Evolutionary conservation across 1,284 basidiomycete species (phyloP).

Genomic region (Austroboletus niveus): DNA sequence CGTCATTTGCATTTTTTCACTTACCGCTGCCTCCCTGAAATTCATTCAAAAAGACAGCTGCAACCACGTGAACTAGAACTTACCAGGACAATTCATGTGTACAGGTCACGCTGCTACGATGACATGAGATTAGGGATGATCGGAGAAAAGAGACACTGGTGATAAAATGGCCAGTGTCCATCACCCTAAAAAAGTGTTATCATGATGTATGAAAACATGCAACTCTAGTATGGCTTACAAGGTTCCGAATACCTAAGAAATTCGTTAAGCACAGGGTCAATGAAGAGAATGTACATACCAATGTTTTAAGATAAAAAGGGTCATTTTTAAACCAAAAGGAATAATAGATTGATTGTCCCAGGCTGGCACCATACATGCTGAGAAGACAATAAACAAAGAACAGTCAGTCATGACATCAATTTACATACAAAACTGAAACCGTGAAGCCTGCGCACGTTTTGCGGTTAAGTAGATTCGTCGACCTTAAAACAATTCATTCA

Average conservation of each 20-base stretch:
- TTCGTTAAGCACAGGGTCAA: not conserved
- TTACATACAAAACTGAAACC: not conserved
- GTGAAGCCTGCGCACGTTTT: not conserved
- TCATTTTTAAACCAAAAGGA: slow-evolving; percentile 11
- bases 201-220: too few species aligned
- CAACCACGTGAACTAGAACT: not conserved
- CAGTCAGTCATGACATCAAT: not conserved
- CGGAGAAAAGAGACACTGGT: not conserved
- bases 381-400: not conserved
- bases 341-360: slow-evolving; percentile 14
- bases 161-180: slow-evolving; percentile 4
- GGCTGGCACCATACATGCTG: slow-evolving; percentile 12
- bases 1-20: not conserved
- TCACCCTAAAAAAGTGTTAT: not conserved
- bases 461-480: not conserved
- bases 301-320: not conserved
- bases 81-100: slow-evolving; percentile 3
- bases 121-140: not conserved
- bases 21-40: slow-evolving; percentile 13
- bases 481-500: not conserved
- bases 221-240: not conserved
- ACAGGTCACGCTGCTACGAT: not conserved
- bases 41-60: not conserved
- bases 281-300: slow-evolving; percentile 1
- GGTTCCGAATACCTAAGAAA: slow-evolving; percentile 4